Percentiles rank a stretch among this genome's conserved stretches.
phyloP scores from a whole-genome alignment of 2,329 filamentous ascomycete species.

The Leptographium wingfieldii region DNA sequence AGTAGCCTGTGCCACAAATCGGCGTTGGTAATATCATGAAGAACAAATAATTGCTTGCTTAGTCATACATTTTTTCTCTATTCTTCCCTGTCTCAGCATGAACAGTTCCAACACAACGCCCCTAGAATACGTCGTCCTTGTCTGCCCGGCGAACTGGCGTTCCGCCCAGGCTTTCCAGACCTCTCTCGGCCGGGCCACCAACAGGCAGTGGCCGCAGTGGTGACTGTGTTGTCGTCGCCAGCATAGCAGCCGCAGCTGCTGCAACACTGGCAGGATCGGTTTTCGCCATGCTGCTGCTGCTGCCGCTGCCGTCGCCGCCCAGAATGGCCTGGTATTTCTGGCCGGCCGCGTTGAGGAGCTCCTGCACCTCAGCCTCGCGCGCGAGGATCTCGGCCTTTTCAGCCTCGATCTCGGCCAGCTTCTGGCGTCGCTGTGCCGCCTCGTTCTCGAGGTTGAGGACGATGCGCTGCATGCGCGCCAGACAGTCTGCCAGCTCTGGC shows the following conservation, averaged over 20 bases:
- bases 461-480: slow-evolving; percentile 50
- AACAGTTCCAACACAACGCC: neutral
- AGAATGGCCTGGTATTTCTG: slow-evolving; percentile 42
- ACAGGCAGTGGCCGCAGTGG: slow-evolving; percentile 17
- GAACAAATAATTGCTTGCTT: neutral
- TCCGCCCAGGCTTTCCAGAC: slow-evolving; percentile 34
- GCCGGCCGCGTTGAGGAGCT: slow-evolving; percentile 67
- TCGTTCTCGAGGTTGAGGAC: slow-evolving; percentile 51
- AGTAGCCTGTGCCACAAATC: neutral
- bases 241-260: slow-evolving; percentile 11
- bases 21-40: slow-evolving; percentile 1
- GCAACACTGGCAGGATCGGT: neutral
- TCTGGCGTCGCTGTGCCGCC: slow-evolving; percentile 44
- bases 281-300: slow-evolving; percentile 2
- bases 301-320: slow-evolving; percentile 14
- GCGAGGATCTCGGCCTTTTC: slow-evolving; percentile 57
- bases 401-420: slow-evolving; percentile 52
- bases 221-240: slow-evolving; percentile 14
- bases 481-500: slow-evolving; percentile 56
- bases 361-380: slow-evolving; percentile 69
- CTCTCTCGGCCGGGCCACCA: slow-evolving; percentile 18
- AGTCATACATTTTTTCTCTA: neutral
- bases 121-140: slow-evolving; percentile 15
- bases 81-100: too few relatives aligned
- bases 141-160: slow-evolving; percentile 24